phyloP scores from a whole-genome alignment of 2,329 filamentous ascomycete species.

The Botrytis cinerea region DNA sequence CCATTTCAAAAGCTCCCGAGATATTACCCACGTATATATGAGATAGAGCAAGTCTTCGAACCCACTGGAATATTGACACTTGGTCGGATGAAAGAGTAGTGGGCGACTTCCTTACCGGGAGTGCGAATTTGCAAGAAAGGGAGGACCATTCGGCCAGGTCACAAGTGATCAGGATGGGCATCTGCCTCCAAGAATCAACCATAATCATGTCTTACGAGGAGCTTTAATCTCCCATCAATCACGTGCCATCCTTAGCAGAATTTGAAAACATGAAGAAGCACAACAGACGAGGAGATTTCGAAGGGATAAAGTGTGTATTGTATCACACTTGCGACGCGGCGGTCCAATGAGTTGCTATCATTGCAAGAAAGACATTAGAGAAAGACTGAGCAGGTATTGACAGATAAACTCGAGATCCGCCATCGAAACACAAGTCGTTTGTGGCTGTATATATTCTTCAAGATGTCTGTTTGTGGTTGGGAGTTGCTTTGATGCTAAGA shows the following conservation, averaged over 20 bases:
- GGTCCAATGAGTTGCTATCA: too few species aligned
- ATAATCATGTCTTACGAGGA: neutral
- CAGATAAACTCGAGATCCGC: too few species aligned
- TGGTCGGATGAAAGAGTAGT: neutral
- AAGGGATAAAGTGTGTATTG: neutral
- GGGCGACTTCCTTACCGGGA: neutral
- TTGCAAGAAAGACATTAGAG: neutral
- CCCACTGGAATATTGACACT: neutral
- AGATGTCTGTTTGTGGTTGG: neutral
- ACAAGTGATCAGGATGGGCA: neutral
- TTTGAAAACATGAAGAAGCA: neutral
- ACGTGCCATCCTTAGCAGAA: neutral
- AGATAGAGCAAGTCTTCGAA: neutral
- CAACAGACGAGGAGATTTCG: neutral
- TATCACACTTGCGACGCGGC: neutral
- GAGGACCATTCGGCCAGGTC: neutral
- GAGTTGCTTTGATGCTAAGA: neutral
- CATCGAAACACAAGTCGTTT: neutral
- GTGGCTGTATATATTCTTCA: neutral
- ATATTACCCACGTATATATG: neutral
- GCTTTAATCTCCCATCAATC: neutral
- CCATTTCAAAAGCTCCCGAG: neutral
- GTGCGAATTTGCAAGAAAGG: neutral
- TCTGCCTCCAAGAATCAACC: neutral
- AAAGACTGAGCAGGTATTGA: too few species aligned